Base-by-base conservation (phyloP, 352 stramenopile genomes). In the Elongisporangium senticosum region DNA sequence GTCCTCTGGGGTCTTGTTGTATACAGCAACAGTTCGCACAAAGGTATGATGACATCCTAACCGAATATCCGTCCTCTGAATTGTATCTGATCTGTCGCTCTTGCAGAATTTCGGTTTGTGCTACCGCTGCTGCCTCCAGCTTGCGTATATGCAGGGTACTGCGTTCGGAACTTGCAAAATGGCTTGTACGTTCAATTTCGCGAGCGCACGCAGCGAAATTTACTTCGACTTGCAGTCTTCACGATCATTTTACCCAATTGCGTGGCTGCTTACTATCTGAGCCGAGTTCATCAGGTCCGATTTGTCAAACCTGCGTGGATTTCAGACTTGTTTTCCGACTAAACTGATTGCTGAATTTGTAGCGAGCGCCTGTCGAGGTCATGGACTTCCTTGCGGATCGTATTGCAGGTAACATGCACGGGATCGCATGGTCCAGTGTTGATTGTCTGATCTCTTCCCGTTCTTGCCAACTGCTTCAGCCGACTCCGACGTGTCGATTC, bases 21-120 rank as follows among this genome's bases (percentile, higher is more conserved):
- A 8, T 93, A 87, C 65, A 96, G 87, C 71, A 77, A 79, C 59
- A 78, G 74, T 15, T 62, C 77, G 2, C 87, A 96, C 61, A 96
- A 96, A 83, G 84, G 84, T 87, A 74, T 49, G 24, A 23, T 7
- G 21, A 23, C 40, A 51, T 55, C 13, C 17, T 21, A 2, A 43
- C 48, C 10, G 19, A 56, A 22, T 20, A 56, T 3, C 14, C 26
- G 11, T 20, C 3, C 26, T 37, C 15, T n/a, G 23, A 13, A 20
- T 21, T 40, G 5, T 23, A 51, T 54, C 10, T 50, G 48, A 47
- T 43, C 17, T 17, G 11, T 17, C 8, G 33, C 8, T 43, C 33
- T 43, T 17, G 33, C 28, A 91, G 87, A 96, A 50, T 90, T 94
- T 23, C 85, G 87, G 20, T 96, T 96, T 51, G 72, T 93, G n/a